Percentiles rank a stretch among this genome's conserved stretches.
Conservation (phyloP, 78 protist genomes). For the Anaeramoeba ignava region DNA sequence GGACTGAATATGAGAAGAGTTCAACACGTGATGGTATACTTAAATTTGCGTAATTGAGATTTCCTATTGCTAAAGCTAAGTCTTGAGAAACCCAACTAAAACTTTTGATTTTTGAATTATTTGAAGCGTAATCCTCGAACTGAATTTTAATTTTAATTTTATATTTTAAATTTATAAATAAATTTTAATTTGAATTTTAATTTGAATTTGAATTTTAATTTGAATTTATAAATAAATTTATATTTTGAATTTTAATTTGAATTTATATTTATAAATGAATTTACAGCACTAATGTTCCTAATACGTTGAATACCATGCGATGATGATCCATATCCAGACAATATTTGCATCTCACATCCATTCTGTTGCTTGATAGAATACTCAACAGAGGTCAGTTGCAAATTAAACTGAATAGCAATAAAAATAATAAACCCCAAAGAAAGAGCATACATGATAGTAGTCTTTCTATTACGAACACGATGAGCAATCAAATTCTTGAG, state of each 20-base stretch:
- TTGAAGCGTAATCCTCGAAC: neutral
- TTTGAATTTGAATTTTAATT: no score
- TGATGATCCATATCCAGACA: neutral
- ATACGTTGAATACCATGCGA: no score
- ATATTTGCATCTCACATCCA: neutral
- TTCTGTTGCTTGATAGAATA: neutral
- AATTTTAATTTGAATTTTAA: no score
- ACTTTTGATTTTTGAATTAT: neutral
- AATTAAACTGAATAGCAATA: conserved; percentile 39
- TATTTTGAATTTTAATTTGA: no score
- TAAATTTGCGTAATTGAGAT: conserved; percentile 1
- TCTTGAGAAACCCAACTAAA: neutral
- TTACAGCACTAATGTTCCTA: no score
- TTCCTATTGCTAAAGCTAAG: neutral
- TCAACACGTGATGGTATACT: conserved; percentile 35
- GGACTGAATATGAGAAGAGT: conserved; percentile 18
- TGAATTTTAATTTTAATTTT: no score
- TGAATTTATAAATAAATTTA: no score
- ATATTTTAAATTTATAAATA: no score
- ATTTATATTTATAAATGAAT: no score
- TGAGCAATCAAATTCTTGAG: conserved; percentile 75
- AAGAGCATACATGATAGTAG: conserved; percentile 69
- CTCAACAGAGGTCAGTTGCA: conserved; percentile 13
- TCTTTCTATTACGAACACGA: conserved; percentile 75
- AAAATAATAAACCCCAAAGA: conserved; percentile 71